Percentiles rank a stretch among this genome's conserved stretches.
These are phyloP conservation scores for Curvularia eragrostidis DNA, from an alignment of 2,329 filamentous ascomycete species.

Conservation along the genomic window DNA sequence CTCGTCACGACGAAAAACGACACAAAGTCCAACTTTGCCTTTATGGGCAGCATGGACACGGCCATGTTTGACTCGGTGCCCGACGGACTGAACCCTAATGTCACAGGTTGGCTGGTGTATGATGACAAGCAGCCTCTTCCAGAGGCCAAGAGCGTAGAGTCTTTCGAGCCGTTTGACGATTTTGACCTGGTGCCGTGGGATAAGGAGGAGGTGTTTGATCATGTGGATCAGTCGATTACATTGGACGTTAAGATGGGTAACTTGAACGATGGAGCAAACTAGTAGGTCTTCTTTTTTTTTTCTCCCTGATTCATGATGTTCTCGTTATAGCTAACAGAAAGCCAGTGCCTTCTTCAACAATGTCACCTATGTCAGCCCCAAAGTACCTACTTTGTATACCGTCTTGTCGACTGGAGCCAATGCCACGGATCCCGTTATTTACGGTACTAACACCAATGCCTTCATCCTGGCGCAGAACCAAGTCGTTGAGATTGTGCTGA, in stretches of 20 bases:
- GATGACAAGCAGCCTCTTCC: constrained; percentile 56
- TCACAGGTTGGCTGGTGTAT: constrained; percentile 64
- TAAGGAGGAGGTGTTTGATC: constrained; percentile 63
- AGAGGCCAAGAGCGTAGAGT: constrained; percentile 62
- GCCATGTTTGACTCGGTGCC: constrained; percentile 72
- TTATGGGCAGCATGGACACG: constrained; percentile 60
- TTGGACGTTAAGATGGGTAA: constrained; percentile 69
- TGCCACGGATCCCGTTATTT: constrained; percentile 51
- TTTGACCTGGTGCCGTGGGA: constrained; percentile 74
- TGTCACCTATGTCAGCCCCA: constrained; percentile 74
- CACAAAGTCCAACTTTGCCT: constrained; percentile 64
- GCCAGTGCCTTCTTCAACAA: constrained; percentile 67
- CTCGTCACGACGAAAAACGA: constrained; percentile 67
- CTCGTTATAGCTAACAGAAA: constrained; percentile 2
- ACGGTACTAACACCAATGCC: constrained; percentile 61
- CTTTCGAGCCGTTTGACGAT: constrained; percentile 76
- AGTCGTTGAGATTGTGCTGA: constrained; percentile 77
- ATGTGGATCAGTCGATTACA: constrained; percentile 68
- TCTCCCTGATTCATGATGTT: not conserved
- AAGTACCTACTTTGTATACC: constrained; percentile 82
- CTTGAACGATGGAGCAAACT: constrained; percentile 69
- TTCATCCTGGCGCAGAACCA: constrained; percentile 71
- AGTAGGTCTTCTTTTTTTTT: constrained; percentile 53
- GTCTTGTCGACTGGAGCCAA: constrained; percentile 67
- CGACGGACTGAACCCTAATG: constrained; percentile 69